Conservation (phyloP, 805 yeast genomes). For the Wickerhamomyces xylosicus region DNA sequence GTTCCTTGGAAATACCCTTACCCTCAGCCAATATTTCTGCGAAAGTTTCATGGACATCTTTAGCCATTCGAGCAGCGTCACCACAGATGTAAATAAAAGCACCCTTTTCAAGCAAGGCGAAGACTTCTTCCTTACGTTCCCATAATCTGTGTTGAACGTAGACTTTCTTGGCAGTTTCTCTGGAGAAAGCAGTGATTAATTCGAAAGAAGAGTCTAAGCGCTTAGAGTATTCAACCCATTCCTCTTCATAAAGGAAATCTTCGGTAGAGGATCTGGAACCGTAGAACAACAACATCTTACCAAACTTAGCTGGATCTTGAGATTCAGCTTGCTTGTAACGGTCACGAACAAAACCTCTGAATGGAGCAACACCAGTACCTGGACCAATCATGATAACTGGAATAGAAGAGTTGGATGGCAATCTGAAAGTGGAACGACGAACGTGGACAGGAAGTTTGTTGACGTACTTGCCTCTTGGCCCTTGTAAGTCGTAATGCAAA, state of each 20-base stretch:
- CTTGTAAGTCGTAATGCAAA: conserved; percentile 62
- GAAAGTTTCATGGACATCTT: conserved; percentile 74
- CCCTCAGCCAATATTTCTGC: conserved; percentile 49
- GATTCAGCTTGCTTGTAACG: conserved; percentile 46
- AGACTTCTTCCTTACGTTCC: conserved; percentile 36
- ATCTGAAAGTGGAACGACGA: conserved; percentile 88
- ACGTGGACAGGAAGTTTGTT: conserved; percentile 78
- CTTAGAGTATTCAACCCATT: conserved; percentile 73
- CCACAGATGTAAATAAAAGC: conserved; percentile 95
- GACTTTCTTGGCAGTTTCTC: conserved; percentile 53
- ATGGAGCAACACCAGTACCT: conserved; percentile 98
- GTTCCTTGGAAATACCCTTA: conserved; percentile 52
- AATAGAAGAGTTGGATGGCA: conserved; percentile 74
- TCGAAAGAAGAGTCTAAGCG: conserved; percentile 47
- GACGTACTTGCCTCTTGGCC: conserved; percentile 58
- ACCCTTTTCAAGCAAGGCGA: conserved; percentile 46
- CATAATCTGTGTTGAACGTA: conserved; percentile 78
- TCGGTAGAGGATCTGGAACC: conserved; percentile 77
- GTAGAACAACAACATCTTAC: conserved; percentile 68
- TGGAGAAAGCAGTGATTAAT: conserved; percentile 77
- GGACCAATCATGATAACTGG: conserved; percentile 95
- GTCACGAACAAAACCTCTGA: conserved; percentile 91
- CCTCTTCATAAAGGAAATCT: conserved; percentile 81
- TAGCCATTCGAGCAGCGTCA: conserved; percentile 93
- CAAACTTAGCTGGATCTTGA: conserved; percentile 40